Percentiles rank a stretch among this genome's conserved stretches.
These are phyloP conservation scores for Arctium lappa DNA, from an alignment of 129 eudicot species.

Conservation along the genomic window DNA sequence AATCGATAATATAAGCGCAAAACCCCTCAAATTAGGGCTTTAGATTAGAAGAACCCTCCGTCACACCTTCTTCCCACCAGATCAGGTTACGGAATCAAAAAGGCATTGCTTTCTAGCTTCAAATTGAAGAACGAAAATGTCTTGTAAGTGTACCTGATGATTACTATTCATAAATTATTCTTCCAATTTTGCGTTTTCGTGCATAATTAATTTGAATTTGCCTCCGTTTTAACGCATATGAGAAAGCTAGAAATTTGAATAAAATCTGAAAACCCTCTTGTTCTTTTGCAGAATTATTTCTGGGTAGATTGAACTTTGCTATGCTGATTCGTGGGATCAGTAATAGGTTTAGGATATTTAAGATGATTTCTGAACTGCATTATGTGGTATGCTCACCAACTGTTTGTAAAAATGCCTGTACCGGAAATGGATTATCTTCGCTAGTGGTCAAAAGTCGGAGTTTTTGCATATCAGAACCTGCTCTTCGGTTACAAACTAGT, in stretches of 20 bases:
- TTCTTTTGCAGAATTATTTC: conserved; percentile 18
- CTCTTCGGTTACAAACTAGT: conserved; percentile 2
- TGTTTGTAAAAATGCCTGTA: conserved; percentile 31
- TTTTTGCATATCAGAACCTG: conserved; percentile 31
- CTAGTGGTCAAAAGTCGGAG: conserved; percentile 15
- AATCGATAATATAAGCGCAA: neutral
- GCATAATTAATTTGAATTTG: conserved; percentile 5
- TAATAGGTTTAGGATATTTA: conserved; percentile 25
- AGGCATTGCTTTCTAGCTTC: neutral
- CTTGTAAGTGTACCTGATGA: conserved; percentile 20
- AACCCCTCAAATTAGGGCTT: conserved; percentile 28
- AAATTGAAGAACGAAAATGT: conserved; percentile 10
- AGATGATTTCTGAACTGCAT: conserved; percentile 51
- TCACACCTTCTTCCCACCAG: neutral
- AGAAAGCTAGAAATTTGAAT: neutral
- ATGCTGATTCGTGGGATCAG: conserved; percentile 44
- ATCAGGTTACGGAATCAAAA: conserved; percentile 8
- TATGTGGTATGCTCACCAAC: conserved; percentile 22
- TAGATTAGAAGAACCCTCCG: conserved; percentile 10
- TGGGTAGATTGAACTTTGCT: conserved; percentile 28
- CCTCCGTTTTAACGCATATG: neutral
- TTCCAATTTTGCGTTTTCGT: neutral
- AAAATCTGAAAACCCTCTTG: conserved; percentile 10
- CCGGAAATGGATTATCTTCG: conserved; percentile 4
- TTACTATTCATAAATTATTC: neutral